Evolutionary conservation across 73 alveolate genomes (phyloP), one percentile per base, ranked within the genome.

Genomic region (Stentor coeruleus): DNA sequence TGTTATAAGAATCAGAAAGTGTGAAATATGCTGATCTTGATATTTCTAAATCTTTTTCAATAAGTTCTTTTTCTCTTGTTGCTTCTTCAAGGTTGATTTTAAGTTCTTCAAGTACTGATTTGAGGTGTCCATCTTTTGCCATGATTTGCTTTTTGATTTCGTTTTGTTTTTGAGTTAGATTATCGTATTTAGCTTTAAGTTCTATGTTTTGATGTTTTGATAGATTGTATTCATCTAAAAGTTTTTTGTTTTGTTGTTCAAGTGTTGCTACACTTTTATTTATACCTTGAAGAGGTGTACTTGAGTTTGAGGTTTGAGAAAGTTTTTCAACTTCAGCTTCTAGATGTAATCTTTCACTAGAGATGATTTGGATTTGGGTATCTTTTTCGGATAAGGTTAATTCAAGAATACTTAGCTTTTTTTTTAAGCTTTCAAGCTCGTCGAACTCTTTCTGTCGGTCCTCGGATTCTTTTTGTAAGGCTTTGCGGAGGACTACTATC

Each of bases 181-280:
- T 33, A 28, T 20, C 79, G 2, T 26, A 66, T 40, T 20, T 66
- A 66, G 0, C 33, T 66, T 66, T 20, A 1, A 66, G 33, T 20
- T 66, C 79, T 31, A 28, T 20, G 33, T 66, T 66, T 66, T 66
- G 26, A 14, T 66, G 36, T 40, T 20, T 66, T 26, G 33, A 33
- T 20, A 26, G 15, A 66, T 66, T 20, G 33, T 26, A 66, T 33
- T 66, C 79, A 28, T 66, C 79, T 31, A 66, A 66, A 14, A 66
- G 33, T 26, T 20, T 66, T 2, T 66, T 66, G 39, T 66, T 66
- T 66, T 66, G 42, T 40, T 20, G 42, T 31, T 66, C 79, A 20
- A 66, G 33, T 28, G 36, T 66, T 26, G 79, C 79, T 0, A 66
- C 79, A 66, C 79, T 66, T 26, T 66, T 33, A 49, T n/a, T n/a